Evolutionary conservation across 2,329 filamentous ascomycete genomes (phyloP).

Genomic region (Aspergillus ibericus): DNA sequence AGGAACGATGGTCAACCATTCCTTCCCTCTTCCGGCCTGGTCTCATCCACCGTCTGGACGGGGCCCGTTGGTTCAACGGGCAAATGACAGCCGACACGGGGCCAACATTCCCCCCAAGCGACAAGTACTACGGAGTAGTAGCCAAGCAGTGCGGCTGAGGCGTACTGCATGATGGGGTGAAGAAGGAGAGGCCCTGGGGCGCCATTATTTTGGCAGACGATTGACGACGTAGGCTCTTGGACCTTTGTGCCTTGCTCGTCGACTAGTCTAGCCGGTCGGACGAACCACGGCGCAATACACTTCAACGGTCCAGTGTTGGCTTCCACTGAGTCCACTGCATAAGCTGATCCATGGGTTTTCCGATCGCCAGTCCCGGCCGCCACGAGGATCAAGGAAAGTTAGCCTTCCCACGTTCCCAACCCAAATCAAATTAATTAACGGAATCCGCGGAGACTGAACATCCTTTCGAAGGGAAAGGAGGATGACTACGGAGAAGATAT

Average conservation of each 20-base stretch:
- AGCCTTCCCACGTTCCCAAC: neutral
- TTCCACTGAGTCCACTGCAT: slow-evolving; percentile 5
- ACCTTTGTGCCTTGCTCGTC: neutral
- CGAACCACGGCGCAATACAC: slow-evolving; percentile 6
- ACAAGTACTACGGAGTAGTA: neutral
- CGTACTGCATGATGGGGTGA: slow-evolving; percentile 13
- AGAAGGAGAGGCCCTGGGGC: slow-evolving; percentile 9
- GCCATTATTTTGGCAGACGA: too few species aligned
- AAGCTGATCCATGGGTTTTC: slow-evolving; percentile 1
- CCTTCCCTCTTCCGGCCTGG: neutral
- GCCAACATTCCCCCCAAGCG: slow-evolving; percentile 9
- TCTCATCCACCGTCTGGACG: neutral
- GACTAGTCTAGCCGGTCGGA: neutral
- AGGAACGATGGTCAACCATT: neutral
- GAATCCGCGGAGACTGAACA: neutral
- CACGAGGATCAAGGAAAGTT: slow-evolving; percentile 6
- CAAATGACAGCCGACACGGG: slow-evolving; percentile 3
- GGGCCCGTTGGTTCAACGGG: neutral
- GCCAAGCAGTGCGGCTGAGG: slow-evolving; percentile 20
- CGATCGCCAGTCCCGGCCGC: slow-evolving; percentile 10
- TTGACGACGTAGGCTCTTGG: too few species aligned
- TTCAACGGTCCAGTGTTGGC: slow-evolving; percentile 20
- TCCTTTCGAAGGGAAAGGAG: neutral
- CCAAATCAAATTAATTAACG: slow-evolving; percentile 1
- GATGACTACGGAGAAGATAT: neutral